Percentiles rank a stretch among this genome's conserved stretches.
Conservation (phyloP, 495 filamentous ascomycete genomes). For the Penicillium salamii region DNA sequence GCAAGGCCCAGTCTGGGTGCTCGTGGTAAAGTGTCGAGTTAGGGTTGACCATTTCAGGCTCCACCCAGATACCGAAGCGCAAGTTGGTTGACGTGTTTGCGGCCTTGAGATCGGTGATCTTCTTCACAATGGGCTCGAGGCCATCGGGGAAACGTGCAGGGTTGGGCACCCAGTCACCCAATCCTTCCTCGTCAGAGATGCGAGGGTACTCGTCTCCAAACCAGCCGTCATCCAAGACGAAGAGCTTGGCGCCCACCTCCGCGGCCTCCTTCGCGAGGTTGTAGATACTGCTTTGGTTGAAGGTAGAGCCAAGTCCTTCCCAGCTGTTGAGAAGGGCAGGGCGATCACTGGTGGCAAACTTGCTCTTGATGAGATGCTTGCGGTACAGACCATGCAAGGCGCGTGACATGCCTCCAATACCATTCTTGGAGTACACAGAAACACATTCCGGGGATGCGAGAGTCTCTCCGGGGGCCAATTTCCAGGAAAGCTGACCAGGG, state of each 20-base stretch:
- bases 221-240: conserved; percentile 59
- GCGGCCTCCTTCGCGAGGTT: conserved; percentile 48
- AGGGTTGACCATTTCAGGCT: conserved; percentile 59
- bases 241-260: conserved; percentile 47
- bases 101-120: conserved; percentile 41
- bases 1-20: conserved; percentile 55
- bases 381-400: conserved; percentile 52
- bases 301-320: conserved; percentile 52
- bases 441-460: conserved; percentile 53
- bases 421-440: conserved; percentile 49
- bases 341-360: conserved; percentile 44
- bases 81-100: conserved; percentile 40
- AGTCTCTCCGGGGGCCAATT: conserved; percentile 41
- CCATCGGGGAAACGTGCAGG: conserved; percentile 52
- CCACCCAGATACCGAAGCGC: conserved; percentile 55
- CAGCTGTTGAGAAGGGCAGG: conserved; percentile 56
- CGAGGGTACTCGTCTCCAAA: conserved; percentile 55
- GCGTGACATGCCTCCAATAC: conserved; percentile 53
- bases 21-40: conserved; percentile 49
- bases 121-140: conserved; percentile 37
- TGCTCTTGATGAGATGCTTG: conserved; percentile 52
- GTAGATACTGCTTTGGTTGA: conserved; percentile 46
- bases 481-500: conserved; percentile 48
- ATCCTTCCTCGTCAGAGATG: conserved; percentile 42
- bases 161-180: conserved; percentile 56